phyloP scores from a whole-genome alignment of 805 yeast species.

The Millerozyma miso region DNA sequence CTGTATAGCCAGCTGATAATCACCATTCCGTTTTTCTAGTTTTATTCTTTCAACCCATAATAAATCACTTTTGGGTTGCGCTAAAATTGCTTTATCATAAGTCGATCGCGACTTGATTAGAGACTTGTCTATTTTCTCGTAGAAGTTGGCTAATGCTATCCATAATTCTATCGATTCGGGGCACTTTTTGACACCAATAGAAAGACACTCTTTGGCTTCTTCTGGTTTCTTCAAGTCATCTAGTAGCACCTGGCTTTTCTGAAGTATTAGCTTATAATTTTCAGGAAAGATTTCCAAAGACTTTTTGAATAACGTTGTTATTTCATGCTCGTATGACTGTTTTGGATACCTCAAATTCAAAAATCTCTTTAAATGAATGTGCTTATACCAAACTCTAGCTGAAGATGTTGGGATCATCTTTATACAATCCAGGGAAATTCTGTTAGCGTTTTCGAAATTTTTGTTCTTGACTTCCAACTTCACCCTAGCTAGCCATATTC shows the following conservation, averaged over 20 bases:
- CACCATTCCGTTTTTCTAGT: conserved; percentile 52
- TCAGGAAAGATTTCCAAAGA: conserved; percentile 50
- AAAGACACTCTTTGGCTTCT: conserved; percentile 45
- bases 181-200: conserved; percentile 46
- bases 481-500: conserved; percentile 68
- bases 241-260: conserved; percentile 54
- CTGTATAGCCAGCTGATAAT: conserved; percentile 48
- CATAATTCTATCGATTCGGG: conserved; percentile 48
- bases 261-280: conserved; percentile 53
- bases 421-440: conserved; percentile 20
- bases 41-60: conserved; percentile 57
- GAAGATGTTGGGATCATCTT: conserved; percentile 16
- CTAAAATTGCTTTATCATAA: conserved; percentile 61
- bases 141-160: conserved; percentile 47
- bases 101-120: conserved; percentile 63
- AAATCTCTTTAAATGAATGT: conserved; percentile 24
- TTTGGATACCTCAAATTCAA: conserved; percentile 4
- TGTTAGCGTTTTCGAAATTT: conserved; percentile 37
- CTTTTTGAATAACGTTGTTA: conserved; percentile 27
- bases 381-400: conserved; percentile 59
- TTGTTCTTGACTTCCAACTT: conserved; percentile 52
- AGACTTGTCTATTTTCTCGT: conserved; percentile 37
- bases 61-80: conserved; percentile 44
- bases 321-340: conserved; percentile 2
- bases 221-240: conserved; percentile 21